phyloP scores from a whole-genome alignment of 345 rosid genomes.

The Alliaria petiolata region DNA sequence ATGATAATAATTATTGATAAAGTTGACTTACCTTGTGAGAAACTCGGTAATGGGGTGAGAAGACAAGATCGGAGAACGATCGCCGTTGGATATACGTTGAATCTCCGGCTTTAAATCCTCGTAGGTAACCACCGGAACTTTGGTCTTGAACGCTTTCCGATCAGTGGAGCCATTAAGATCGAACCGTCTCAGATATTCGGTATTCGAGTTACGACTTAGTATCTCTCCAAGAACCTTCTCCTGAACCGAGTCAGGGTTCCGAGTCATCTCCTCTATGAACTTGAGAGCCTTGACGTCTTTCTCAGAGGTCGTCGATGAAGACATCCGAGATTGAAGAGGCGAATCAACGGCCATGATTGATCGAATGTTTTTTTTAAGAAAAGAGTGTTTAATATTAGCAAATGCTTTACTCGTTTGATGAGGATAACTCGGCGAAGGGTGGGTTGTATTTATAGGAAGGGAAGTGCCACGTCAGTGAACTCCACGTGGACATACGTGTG shows the following conservation, averaged over 20 bases:
- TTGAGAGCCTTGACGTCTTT: conserved; percentile 57
- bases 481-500: conserved; percentile 27
- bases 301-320: conserved; percentile 43
- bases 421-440: conserved; percentile 15
- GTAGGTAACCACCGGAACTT: conserved; percentile 58
- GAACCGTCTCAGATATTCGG: conserved; percentile 60
- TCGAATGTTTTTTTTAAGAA: background rate
- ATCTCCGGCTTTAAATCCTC: conserved; percentile 72
- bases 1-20: background rate
- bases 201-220: conserved; percentile 47
- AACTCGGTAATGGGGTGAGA: conserved; percentile 71
- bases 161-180: conserved; percentile 51
- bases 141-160: conserved; percentile 50
- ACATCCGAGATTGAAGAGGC: conserved; percentile 38
- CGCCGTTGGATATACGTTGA: conserved; percentile 75
- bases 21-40: conserved; percentile 58
- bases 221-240: conserved; percentile 52
- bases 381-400: conserved; percentile 29
- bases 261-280: conserved; percentile 67
- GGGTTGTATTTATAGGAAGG: conserved; percentile 6
- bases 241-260: conserved; percentile 50
- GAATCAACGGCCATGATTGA: conserved; percentile 56
- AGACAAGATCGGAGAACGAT: conserved; percentile 65
- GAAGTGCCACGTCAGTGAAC: conserved; percentile 13
- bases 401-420: background rate